These are phyloP conservation scores for Cryphonectria carpinicola DNA, from an alignment of 2,329 filamentous ascomycete species.

Conservation along the genomic window DNA sequence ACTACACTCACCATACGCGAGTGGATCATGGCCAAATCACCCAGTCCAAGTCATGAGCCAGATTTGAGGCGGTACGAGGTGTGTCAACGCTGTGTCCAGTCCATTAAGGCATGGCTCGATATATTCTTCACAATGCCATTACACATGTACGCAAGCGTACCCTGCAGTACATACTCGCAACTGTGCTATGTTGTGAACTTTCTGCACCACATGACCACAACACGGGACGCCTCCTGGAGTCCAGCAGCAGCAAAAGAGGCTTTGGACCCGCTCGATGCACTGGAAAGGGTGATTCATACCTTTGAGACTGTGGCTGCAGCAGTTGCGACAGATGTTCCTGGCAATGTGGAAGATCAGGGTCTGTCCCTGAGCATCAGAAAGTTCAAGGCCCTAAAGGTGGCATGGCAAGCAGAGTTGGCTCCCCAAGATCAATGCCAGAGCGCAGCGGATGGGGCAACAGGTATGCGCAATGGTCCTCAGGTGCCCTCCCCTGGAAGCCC, in stretches of 20 bases:
- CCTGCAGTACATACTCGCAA: conserved; percentile 17
- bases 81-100: conserved; percentile 27
- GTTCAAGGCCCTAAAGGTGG: background rate
- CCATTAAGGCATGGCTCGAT: conserved; percentile 28
- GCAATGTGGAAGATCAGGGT: background rate
- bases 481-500: background rate
- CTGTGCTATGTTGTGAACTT: conserved; percentile 24
- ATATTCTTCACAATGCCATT: conserved; percentile 23
- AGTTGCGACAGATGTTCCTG: background rate
- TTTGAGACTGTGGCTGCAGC: conserved; percentile 10
- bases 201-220: conserved; percentile 26
- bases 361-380: background rate
- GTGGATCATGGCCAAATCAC: background rate
- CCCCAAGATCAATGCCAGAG: background rate
- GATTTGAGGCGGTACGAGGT: conserved; percentile 4
- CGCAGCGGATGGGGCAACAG: background rate
- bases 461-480: background rate
- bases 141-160: conserved; percentile 6
- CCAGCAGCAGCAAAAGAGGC: conserved; percentile 7
- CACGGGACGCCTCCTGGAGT: conserved; percentile 6
- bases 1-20: background rate
- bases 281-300: conserved; percentile 14
- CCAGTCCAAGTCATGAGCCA: background rate
- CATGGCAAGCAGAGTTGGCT: background rate
- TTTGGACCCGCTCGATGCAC: conserved; percentile 1